Conservation (phyloP, 2,329 filamentous ascomycete genomes). For the Trichoderma guizhouense region DNA sequence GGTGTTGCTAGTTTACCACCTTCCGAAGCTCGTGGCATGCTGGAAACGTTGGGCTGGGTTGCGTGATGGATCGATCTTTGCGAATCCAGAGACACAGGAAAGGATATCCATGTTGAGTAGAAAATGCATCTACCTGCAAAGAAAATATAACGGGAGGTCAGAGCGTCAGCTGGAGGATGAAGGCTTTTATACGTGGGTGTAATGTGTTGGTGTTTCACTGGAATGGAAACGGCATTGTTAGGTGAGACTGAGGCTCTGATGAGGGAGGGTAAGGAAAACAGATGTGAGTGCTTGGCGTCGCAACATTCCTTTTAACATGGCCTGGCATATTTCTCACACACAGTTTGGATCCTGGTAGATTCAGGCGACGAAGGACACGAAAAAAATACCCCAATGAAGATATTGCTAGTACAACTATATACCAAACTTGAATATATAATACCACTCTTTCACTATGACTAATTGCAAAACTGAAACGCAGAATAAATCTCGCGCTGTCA, state of each 20-base stretch:
- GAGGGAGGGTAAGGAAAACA: conserved; percentile 13
- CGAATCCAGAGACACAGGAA: not conserved
- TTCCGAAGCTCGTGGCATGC: conserved; percentile 50
- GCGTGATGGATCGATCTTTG: conserved; percentile 17
- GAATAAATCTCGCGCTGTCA: not conserved
- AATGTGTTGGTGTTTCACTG: conserved; percentile 25
- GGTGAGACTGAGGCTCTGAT: conserved; percentile 25
- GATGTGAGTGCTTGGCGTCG: not conserved
- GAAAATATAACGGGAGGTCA: not conserved
- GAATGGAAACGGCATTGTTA: conserved; percentile 32
- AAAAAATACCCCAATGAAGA: conserved; percentile 13
- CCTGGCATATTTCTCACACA: not conserved
- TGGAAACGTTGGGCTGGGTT: conserved; percentile 59
- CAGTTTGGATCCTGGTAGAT: conserved; percentile 7
- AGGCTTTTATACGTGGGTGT: conserved; percentile 7
- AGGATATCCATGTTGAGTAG: not conserved
- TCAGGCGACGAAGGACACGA: conserved; percentile 16
- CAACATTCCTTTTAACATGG: conserved; percentile 5
- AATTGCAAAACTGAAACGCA: not conserved
- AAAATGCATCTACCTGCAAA: not conserved
- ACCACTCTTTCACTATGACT: not conserved
- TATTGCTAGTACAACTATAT: conserved; percentile 9
- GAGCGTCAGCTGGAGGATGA: not conserved
- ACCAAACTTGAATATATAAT: conserved; percentile 16
- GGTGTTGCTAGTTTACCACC: conserved; percentile 55